These are phyloP conservation scores for Daldinia caldariorum DNA, from an alignment of 495 filamentous ascomycete species.

Conservation along the genomic window DNA sequence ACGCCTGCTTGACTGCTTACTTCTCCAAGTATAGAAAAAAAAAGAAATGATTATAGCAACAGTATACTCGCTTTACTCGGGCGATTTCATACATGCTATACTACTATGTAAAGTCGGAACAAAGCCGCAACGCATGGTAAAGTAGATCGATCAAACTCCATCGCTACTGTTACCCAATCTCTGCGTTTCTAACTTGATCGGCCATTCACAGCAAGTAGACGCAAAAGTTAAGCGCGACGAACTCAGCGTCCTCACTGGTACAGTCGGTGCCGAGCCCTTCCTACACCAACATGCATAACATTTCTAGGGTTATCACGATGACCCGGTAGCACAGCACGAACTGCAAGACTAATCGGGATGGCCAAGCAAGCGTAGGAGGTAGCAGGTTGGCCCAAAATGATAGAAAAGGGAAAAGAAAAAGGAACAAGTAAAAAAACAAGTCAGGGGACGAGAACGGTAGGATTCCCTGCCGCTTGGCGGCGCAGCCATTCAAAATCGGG, in stretches of 20 bases:
- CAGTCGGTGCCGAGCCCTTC: conserved; percentile 35
- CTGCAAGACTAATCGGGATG: conserved; percentile 31
- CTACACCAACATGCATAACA: conserved; percentile 32
- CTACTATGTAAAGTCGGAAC: conserved; percentile 25
- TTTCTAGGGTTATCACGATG: conserved; percentile 28
- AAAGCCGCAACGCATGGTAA: conserved; percentile 23
- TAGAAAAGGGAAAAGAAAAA: conserved; percentile 4
- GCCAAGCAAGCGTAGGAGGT: conserved; percentile 9
- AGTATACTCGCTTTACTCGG: conserved; percentile 2
- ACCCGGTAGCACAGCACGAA: conserved; percentile 21
- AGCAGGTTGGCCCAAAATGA: conserved; percentile 6
- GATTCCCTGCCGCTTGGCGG: conserved; percentile 37
- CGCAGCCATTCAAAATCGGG: conserved; percentile 32
- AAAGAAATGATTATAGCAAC: conserved; percentile 11
- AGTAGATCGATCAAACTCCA: conserved; percentile 17
- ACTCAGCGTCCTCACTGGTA: conserved; percentile 11
- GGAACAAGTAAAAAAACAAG: conserved; percentile 37
- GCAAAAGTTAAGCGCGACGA: conserved; percentile 33
- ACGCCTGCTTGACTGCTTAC: neutral
- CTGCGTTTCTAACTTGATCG: conserved; percentile 38
- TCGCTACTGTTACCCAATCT: conserved; percentile 33
- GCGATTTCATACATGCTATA: conserved; percentile 3
- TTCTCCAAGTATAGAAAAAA: conserved; percentile 22
- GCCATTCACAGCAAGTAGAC: conserved; percentile 25
- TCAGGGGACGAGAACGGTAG: conserved; percentile 27